Conservation (phyloP, 2,329 filamentous ascomycete species). For the Cryphonectria naterciae region DNA sequence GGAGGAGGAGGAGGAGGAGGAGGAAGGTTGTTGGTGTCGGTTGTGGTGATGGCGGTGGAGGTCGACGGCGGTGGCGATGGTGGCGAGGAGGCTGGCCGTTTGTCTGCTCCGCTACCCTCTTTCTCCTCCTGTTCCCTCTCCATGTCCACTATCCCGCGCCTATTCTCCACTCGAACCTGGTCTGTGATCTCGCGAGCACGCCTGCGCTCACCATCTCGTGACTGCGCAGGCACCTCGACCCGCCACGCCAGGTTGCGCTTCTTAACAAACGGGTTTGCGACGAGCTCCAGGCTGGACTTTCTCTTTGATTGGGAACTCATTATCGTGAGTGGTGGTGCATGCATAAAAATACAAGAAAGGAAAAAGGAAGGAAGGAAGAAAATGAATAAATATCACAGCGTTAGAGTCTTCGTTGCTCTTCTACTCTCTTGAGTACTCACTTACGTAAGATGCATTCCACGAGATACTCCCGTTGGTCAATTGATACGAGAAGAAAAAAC, state of each 20-base stretch:
- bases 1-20: too few relatives aligned
- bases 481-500: too few relatives aligned
- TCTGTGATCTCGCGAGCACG: not conserved
- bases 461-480: too few relatives aligned
- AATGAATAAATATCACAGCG: not conserved
- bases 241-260: slow-evolving; percentile 50
- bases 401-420: not conserved
- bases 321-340: not conserved
- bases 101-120: not conserved
- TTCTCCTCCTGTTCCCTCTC: not conserved
- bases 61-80: not conserved
- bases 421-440: too few relatives aligned
- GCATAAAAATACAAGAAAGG: not conserved
- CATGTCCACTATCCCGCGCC: too few relatives aligned
- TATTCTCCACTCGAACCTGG: not conserved
- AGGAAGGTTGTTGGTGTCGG: too few relatives aligned
- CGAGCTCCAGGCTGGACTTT: slow-evolving; percentile 39
- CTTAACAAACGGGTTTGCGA: slow-evolving; percentile 53
- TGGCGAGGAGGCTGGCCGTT: not conserved
- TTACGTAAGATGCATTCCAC: not conserved
- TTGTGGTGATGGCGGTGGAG: too few relatives aligned
- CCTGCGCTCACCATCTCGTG: not conserved
- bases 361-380: not conserved
- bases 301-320: not conserved
- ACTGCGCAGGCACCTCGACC: not conserved